Evolutionary conservation across 306 rosid genomes (phyloP), one percentile per base, ranked within the genome.

Genomic region (Abrus pulchellus): DNA sequence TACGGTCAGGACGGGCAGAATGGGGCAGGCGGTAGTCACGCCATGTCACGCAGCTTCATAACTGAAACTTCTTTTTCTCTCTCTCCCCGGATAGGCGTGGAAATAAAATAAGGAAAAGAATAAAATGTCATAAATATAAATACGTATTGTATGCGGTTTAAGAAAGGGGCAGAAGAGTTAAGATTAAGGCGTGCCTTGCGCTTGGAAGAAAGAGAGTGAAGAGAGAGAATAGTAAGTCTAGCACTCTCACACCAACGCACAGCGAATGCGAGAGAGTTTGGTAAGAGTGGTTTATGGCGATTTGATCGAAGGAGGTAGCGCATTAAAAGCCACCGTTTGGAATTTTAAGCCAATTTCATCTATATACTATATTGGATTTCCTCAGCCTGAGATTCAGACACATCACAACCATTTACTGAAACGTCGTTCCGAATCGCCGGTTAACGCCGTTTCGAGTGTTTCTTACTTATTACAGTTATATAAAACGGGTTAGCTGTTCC

Each of bases 121-220:
- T 45, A 49, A 75, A 75, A 38, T 66, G 69, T 41, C 28, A 32
- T 76, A 61, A 77, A 79, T 74, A 77, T 83, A 86, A 48, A 86
- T 74, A 87, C 4, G 9, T 28, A 36, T 3, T 48, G 59, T 20
- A 8, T 41, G 70, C 72, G 33, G 36, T 66, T 68, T 50, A 4
- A 33, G 61, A 44, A 3, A 7, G 83, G 36, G 80, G 76, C 56
- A 63, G 3, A 20, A 36, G 67, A 59, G 87, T 83, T 70, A 65
- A 86, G 84, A 81, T 33, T 74, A 67, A 84, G 73, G 93, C 92
- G 85, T 86, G 94, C 70, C 62, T 76, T 85, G 81, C 81, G 87
- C 83, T 81, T 57, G 41, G 49, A 72, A 30, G 73, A 78, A 13
- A 76, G 72, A 48, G 74, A 68, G 56, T 57, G 70, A 68, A 71